phyloP scores from a whole-genome alignment of 1,139 yeast genomes.

The Geotrichum carabidarum region DNA sequence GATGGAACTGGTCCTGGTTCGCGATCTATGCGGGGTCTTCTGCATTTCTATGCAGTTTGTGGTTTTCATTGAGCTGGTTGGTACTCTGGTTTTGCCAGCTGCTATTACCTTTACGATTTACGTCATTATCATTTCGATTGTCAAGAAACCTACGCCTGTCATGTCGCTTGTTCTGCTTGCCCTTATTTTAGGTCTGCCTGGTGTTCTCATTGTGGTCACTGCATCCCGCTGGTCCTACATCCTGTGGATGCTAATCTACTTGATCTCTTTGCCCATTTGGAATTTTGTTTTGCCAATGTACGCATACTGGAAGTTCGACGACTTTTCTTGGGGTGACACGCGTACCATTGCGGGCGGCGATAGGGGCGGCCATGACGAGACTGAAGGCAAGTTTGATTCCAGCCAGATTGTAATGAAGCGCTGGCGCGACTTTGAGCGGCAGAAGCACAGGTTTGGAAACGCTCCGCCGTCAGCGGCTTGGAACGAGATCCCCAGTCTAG shows the following conservation, averaged over 20 bases:
- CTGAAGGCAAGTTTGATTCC: slow-evolving; percentile 82
- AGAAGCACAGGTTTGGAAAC: slow-evolving; percentile 26
- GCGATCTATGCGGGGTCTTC: slow-evolving; percentile 37
- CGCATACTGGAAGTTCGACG: slow-evolving; percentile 91
- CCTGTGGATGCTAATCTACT: slow-evolving; percentile 70
- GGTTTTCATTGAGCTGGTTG: slow-evolving; percentile 34
- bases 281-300: slow-evolving; percentile 78
- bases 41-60: slow-evolving; percentile 39
- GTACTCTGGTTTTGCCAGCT: slow-evolving; percentile 68
- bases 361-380: slow-evolving; percentile 55
- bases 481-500: not conserved
- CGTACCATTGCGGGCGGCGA: slow-evolving; percentile 62
- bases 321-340: slow-evolving; percentile 94
- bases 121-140: slow-evolving; percentile 65
- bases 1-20: slow-evolving; percentile 33
- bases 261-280: slow-evolving; percentile 83
- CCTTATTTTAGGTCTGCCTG: slow-evolving; percentile 79
- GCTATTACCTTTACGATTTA: slow-evolving; percentile 79
- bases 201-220: slow-evolving; percentile 68
- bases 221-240: slow-evolving; percentile 67
- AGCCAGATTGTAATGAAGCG: slow-evolving; percentile 81
- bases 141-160: slow-evolving; percentile 73
- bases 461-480: not conserved
- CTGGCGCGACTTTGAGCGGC: slow-evolving; percentile 90
- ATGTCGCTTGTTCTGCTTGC: slow-evolving; percentile 71